These are phyloP conservation scores for Salicornia ramosissima DNA, from an alignment of 148 eudicot genomes.

Conservation along the genomic window DNA sequence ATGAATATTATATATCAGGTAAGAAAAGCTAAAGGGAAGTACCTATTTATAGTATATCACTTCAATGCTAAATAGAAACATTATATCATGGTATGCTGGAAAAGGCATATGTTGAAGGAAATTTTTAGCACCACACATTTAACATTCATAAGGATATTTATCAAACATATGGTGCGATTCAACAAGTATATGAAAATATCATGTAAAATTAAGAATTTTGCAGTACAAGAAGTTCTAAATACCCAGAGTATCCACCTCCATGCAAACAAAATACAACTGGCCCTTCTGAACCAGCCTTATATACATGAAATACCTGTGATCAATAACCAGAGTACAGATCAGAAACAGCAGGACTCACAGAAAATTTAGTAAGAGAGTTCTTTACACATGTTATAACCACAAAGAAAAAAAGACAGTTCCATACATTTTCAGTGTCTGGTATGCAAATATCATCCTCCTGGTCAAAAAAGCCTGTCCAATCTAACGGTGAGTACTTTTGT, in stretches of 20 bases:
- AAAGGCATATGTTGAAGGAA: slow-evolving; percentile 1
- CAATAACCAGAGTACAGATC: neutral
- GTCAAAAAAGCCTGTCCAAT: slow-evolving; percentile 74
- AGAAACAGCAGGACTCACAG: neutral
- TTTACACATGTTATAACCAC: neutral
- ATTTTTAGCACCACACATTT: neutral
- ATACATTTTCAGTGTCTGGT: slow-evolving; percentile 66
- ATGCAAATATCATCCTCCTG: slow-evolving; percentile 71
- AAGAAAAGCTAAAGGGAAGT: neutral
- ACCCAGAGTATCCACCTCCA: slow-evolving; percentile 98
- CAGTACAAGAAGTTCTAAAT: slow-evolving; percentile 16
- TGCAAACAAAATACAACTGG: slow-evolving; percentile 91
- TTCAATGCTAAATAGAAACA: too few species aligned
- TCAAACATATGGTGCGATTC: neutral
- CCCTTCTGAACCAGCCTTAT: slow-evolving; percentile 79
- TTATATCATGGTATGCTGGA: neutral
- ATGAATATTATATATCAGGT: slow-evolving; percentile 27
- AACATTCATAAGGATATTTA: neutral
- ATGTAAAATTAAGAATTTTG: neutral
- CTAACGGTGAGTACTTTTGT: slow-evolving; percentile 62
- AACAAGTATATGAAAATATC: neutral
- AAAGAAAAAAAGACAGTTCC: slow-evolving; percentile 16
- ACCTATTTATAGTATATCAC: neutral
- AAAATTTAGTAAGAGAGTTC: neutral
- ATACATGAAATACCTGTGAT: slow-evolving; percentile 81